Base-by-base conservation (phyloP, 2,329 filamentous ascomycete species). In the Ophiostoma sp. region DNA sequence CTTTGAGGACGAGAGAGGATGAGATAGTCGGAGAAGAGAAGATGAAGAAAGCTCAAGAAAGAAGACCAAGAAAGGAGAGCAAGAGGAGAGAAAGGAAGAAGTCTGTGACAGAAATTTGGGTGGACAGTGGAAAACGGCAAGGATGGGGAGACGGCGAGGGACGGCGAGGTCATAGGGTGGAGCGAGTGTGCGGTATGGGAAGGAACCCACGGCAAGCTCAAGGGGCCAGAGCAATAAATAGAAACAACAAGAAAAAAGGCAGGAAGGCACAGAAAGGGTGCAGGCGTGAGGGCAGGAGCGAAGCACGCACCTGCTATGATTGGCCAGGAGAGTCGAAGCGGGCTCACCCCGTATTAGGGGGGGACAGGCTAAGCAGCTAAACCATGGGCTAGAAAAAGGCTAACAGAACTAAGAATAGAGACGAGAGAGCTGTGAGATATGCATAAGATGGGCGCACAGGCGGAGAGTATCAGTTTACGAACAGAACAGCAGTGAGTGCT, bases 191-290 rank as follows among this genome's bases (percentile, higher is more conserved):
- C 47, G 7, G n/a, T 55, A 2, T 27, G n/a, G 49, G 49, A 55
- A 55, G 49, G 49, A n/a, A 55, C 49, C n/a, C 18, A 55, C 49
- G 18, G 49, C 49, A 55, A 55, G 18, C 18, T 11, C 18, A 55
- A 27, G 49, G 49, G 49, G 49, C 14, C 49, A 55, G 18, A 45
- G 14, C 49, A 14, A 27, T 52, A 52, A 68, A 47, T 45, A 68
- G 65, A 68, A 38, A 41, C 68, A 55, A 12, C 65, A 65, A 62
- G 64, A 68, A 66, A 68, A 68, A 68, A 52, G 52, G 67, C 66
- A 68, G 55, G 47, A 63, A 64, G 64, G 63, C 12, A 9, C 49
- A 55, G 49, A 18, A 36, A 55, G 49, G 27, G 49, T 55, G 49
- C 49, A 55, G 8, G 6, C 7, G 14, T n/a, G 47, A n/a, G 18